These are phyloP conservation scores for Chloromonas sp. DNA, from an alignment of 163 green algal genomes.

Conservation along the genomic window DNA sequence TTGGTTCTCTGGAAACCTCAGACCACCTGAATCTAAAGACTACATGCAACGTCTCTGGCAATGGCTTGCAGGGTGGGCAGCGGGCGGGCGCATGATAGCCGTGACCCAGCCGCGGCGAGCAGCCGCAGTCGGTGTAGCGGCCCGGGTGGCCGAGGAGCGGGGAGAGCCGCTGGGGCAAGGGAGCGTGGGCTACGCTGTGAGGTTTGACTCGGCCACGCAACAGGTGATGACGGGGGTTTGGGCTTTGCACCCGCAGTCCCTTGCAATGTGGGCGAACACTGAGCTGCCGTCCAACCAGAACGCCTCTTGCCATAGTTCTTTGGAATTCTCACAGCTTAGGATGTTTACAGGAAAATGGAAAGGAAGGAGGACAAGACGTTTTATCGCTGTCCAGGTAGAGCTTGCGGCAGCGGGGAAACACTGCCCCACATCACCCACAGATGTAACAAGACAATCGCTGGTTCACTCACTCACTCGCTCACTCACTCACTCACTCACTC, in stretches of 20 bases:
- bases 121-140: slow-evolving; percentile 88
- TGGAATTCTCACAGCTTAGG: too few relatives aligned
- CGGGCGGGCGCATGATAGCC: slow-evolving; percentile 51
- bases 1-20: too few relatives aligned
- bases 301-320: too few relatives aligned
- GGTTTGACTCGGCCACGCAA: slow-evolving; percentile 66
- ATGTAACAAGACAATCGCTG: not conserved
- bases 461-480: not conserved
- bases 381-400: too few relatives aligned
- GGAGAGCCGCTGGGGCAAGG: slow-evolving; percentile 61
- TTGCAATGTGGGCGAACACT: not conserved
- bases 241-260: too few relatives aligned
- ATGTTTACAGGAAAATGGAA: not conserved
- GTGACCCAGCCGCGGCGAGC: slow-evolving; percentile 94
- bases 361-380: not conserved
- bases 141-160: slow-evolving; percentile 94
- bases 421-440: not conserved
- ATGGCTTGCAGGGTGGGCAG: slow-evolving; percentile 55
- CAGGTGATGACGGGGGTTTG: too few relatives aligned
- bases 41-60: too few relatives aligned
- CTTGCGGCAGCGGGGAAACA: too few relatives aligned
- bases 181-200: slow-evolving; percentile 85
- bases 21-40: too few relatives aligned
- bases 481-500: not conserved
- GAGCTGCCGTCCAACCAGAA: not conserved